Evolutionary conservation across 495 filamentous ascomycete genomes (phyloP).

Genomic region (Aspergillus asperescens): DNA sequence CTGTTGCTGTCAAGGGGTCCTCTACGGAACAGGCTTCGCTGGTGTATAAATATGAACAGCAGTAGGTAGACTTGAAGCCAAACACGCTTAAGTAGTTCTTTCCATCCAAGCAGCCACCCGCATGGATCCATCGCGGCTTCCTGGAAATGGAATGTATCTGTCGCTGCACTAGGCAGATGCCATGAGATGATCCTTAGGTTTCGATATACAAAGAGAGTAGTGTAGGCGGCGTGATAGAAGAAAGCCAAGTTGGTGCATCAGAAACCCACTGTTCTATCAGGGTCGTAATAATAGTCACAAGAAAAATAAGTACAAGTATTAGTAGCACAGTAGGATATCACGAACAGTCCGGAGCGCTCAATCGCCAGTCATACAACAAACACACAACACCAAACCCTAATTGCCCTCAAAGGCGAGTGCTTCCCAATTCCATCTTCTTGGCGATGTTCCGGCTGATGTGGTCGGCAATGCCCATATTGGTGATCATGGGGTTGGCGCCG

Average conservation of each 20-base stretch:
- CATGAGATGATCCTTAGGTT: too few relatives aligned
- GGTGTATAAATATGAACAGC: not conserved
- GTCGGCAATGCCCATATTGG: conserved; percentile 75
- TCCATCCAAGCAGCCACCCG: too few relatives aligned
- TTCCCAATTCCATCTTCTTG: conserved; percentile 22
- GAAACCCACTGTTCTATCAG: too few relatives aligned
- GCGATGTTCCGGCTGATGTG: conserved; percentile 39
- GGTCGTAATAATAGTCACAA: conserved; percentile 2
- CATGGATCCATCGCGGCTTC: too few relatives aligned
- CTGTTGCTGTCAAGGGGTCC: conserved; percentile 1
- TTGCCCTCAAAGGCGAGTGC: conserved; percentile 12
- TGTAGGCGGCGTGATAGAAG: too few relatives aligned
- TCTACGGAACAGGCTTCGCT: not conserved
- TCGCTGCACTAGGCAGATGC: too few relatives aligned
- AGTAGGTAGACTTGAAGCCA: too few relatives aligned
- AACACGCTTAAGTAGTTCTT: too few relatives aligned
- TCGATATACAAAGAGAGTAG: too few relatives aligned
- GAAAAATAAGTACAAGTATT: conserved; percentile 8
- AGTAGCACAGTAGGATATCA: conserved; percentile 2
- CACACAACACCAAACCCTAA: not conserved
- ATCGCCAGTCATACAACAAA: not conserved
- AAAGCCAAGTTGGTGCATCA: too few relatives aligned
- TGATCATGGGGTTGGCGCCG: conserved; percentile 93
- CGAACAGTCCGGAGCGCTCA: not conserved
- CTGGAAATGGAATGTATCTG: too few relatives aligned